phyloP scores from a whole-genome alignment of 2,329 filamentous ascomycete species.

The Orbilia oligospora region DNA sequence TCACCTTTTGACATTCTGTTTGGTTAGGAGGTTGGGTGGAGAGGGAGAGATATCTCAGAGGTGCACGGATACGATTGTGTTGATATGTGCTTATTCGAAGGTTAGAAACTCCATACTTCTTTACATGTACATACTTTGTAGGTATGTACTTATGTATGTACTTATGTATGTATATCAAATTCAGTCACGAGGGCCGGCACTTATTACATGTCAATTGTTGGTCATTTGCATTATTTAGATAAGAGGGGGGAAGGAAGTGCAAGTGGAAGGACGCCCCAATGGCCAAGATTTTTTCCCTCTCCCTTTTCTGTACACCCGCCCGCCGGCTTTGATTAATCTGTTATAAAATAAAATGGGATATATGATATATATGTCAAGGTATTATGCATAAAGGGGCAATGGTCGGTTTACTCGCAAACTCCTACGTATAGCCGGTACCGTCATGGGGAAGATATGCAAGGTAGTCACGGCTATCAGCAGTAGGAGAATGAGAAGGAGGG shows the following conservation, averaged over 20 bases:
- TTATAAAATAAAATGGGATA: not conserved
- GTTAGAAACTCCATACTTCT: not conserved
- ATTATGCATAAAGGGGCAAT: constrained; percentile 20
- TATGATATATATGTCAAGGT: constrained; percentile 12
- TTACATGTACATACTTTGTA: too few relatives aligned
- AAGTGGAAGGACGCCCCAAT: constrained; percentile 36
- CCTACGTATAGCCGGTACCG: not conserved
- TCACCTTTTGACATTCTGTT: not conserved
- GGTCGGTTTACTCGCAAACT: constrained; percentile 4
- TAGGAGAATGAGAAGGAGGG: not conserved
- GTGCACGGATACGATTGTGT: too few relatives aligned
- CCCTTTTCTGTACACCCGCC: not conserved
- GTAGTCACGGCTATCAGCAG: not conserved
- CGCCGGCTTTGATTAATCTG: not conserved
- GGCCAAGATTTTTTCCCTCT: constrained; percentile 35
- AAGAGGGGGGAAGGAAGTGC: constrained; percentile 1
- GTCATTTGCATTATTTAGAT: constrained; percentile 22
- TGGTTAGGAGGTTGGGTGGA: not conserved
- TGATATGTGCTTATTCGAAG: too few relatives aligned
- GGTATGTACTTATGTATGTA: too few relatives aligned
- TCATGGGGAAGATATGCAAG: constrained; percentile 9
- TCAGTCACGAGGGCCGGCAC: not conserved
- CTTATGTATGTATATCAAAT: too few relatives aligned
- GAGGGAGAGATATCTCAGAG: too few relatives aligned
- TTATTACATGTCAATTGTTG: constrained; percentile 9